A percentile compares a stretch with the other conserved stretches of the same genome.
Evolutionary conservation across 192 early-diverging fungal species (phyloP).

Genomic region (Linnemannia schmuckeri): DNA sequence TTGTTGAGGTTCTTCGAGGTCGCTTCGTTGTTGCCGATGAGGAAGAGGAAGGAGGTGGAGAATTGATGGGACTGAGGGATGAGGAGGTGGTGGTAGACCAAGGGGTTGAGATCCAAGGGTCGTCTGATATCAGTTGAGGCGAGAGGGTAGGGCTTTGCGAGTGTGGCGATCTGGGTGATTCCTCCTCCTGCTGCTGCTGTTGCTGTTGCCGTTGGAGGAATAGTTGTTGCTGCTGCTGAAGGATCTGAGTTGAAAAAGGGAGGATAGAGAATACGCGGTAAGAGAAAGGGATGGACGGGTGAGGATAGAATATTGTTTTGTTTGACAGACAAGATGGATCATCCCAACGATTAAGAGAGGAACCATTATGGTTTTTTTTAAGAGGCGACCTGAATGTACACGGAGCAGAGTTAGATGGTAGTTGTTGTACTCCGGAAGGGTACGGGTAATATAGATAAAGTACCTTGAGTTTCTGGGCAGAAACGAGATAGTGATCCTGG

Average conservation of each 20-base stretch:
- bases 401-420: neutral
- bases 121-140: neutral
- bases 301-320: neutral
- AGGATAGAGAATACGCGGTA: neutral
- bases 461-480: conserved; percentile 47
- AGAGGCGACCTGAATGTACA: neutral
- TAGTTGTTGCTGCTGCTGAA: conserved; percentile 13
- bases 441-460: neutral
- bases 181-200: neutral
- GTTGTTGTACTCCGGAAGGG: no score
- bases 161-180: neutral
- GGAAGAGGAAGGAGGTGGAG: neutral
- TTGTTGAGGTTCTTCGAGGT: conserved; percentile 19
- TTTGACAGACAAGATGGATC: neutral
- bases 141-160: neutral
- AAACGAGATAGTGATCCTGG: conserved; percentile 17
- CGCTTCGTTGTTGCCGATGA: neutral
- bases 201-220: conserved; percentile 16
- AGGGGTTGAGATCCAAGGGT: neutral
- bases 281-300: neutral
- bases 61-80: neutral
- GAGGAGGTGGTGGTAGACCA: neutral
- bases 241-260: neutral
- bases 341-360: neutral
- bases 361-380: neutral